These are phyloP conservation scores for Beta corolliflora DNA, from an alignment of 179 eudicot species.

Conservation along the genomic window DNA sequence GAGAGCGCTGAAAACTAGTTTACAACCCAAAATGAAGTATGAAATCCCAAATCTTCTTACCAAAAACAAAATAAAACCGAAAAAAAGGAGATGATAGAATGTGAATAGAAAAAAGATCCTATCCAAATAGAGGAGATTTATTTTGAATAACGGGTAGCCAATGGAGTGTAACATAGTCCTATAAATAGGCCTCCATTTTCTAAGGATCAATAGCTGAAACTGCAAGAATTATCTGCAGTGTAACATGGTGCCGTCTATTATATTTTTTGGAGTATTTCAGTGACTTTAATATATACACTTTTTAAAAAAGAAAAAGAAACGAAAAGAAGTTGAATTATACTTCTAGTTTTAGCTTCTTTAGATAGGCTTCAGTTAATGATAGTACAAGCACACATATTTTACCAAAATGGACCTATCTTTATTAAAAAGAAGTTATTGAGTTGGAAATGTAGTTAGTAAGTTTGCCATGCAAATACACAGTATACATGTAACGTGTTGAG, in stretches of 20 bases:
- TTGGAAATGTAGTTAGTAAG: background rate
- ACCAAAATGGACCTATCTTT: background rate
- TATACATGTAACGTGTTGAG: too few relatives aligned
- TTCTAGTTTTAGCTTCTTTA: too few relatives aligned
- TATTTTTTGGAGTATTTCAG: background rate
- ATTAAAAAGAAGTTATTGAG: slow-evolving; percentile 9
- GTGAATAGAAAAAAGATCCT: slow-evolving; percentile 45
- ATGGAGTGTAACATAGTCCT: slow-evolving; percentile 28
- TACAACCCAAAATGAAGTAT: background rate
- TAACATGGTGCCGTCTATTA: slow-evolving; percentile 31
- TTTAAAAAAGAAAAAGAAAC: too few relatives aligned
- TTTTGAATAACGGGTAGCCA: slow-evolving; percentile 38
- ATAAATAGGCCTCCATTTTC: slow-evolving; percentile 30
- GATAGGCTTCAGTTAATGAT: too few relatives aligned
- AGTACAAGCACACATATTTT: background rate
- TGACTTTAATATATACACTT: background rate
- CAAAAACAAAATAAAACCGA: slow-evolving; percentile 23
- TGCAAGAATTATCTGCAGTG: slow-evolving; percentile 44
- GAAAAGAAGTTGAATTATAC: too few relatives aligned
- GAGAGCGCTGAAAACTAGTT: background rate
- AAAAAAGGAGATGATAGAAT: slow-evolving; percentile 20
- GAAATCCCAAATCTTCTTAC: slow-evolving; percentile 1
- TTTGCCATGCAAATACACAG: too few relatives aligned
- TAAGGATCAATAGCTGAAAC: slow-evolving; percentile 32
- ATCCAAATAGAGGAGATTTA: slow-evolving; percentile 37